Conservation (phyloP, 2,329 filamentous ascomycete genomes). For the Paraphaeosphaeria minitans region DNA sequence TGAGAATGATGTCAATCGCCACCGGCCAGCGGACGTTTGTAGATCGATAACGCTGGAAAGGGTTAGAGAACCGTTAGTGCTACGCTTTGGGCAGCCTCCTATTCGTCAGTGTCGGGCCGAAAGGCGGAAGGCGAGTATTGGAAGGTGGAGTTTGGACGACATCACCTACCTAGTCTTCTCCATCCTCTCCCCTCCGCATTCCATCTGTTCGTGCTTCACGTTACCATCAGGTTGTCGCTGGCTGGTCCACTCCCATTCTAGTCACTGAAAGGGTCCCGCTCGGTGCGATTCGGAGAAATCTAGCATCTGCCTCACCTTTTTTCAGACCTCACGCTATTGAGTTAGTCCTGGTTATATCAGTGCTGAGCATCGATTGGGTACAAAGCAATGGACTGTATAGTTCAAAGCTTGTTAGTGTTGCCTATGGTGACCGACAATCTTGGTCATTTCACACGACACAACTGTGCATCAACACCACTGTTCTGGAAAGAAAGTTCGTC, state of each 20-base stretch:
- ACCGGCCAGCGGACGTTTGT: constrained; percentile 1
- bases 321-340: neutral
- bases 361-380: neutral
- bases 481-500: no score
- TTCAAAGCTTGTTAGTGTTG: neutral
- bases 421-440: neutral
- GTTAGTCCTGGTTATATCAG: neutral
- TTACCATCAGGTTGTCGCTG: neutral
- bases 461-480: no score
- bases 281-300: neutral
- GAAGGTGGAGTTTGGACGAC: neutral
- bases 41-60: neutral
- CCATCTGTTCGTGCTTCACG: neutral
- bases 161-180: neutral
- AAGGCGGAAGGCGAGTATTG: neutral
- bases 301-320: neutral
- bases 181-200: neutral
- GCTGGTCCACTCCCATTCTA: neutral
- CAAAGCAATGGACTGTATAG: neutral
- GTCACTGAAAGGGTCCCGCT: neutral
- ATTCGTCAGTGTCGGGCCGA: constrained; percentile 4
- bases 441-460: neutral
- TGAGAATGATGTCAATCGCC: constrained; percentile 7
- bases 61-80: constrained; percentile 1
- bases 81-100: constrained; percentile 6